These are phyloP conservation scores for Fusarium sp. DNA, from an alignment of 2,329 filamentous ascomycete genomes.

Conservation along the genomic window DNA sequence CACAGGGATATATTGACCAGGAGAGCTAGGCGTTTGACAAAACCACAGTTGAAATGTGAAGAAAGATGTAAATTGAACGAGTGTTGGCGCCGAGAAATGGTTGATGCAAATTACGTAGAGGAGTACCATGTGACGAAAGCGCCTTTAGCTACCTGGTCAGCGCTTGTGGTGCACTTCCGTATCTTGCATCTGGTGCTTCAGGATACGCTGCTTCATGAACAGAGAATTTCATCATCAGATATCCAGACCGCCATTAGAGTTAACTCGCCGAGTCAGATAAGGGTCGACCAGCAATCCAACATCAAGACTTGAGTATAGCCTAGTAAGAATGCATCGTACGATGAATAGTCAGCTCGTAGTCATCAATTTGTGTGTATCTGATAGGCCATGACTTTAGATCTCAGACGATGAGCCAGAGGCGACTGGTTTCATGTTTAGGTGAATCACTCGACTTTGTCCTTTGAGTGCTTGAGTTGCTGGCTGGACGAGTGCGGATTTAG, in stretches of 20 bases:
- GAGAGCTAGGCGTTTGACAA: not conserved
- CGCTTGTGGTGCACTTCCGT: constrained; percentile 6
- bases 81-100: constrained; percentile 1
- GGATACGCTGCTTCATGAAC: not conserved
- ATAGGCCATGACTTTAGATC: not conserved
- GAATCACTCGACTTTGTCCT: constrained; percentile 33
- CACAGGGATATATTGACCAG: constrained; percentile 3
- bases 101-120: not conserved
- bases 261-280: constrained; percentile 16
- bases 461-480: constrained; percentile 18
- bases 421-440: constrained; percentile 47
- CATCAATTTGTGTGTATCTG: constrained; percentile 9
- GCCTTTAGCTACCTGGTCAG: constrained; percentile 7
- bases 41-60: constrained; percentile 10
- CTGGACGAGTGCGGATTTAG: constrained; percentile 20
- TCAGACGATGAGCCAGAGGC: constrained; percentile 36
- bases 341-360: constrained; percentile 22
- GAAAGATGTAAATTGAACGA: not conserved
- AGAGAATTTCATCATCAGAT: constrained; percentile 6
- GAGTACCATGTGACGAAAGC: not conserved
- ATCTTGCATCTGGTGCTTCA: not conserved
- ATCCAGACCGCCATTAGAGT: constrained; percentile 23
- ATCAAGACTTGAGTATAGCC: constrained; percentile 10
- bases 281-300: constrained; percentile 1
- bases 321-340: not conserved